phyloP scores from a whole-genome alignment of 495 filamentous ascomycete genomes.

The Neurospora tetraspora region DNA sequence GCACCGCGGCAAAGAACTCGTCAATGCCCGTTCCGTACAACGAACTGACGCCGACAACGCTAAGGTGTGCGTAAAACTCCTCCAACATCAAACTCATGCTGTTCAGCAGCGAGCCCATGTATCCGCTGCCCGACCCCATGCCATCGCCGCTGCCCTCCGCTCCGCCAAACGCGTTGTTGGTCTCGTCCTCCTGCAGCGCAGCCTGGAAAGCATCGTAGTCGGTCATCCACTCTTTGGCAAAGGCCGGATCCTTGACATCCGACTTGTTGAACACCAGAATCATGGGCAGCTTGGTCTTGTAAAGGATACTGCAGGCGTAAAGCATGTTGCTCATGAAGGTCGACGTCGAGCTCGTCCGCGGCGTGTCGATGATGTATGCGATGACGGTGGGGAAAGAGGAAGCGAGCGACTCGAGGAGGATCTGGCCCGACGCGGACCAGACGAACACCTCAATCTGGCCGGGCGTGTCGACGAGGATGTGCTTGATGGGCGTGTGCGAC shows the following conservation, averaged over 20 bases:
- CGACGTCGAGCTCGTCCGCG: conserved; percentile 78
- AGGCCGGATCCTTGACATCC: conserved; percentile 80
- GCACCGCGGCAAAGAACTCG: conserved; percentile 84
- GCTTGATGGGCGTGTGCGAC: conserved; percentile 54
- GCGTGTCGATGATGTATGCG: conserved; percentile 95
- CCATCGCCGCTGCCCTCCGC: conserved; percentile 54
- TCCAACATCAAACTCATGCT: conserved; percentile 97
- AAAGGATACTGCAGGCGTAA: conserved; percentile 94
- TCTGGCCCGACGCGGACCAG: conserved; percentile 88
- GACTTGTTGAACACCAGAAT: conserved; percentile 98
- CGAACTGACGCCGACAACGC: conserved; percentile 82
- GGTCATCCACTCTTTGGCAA: conserved; percentile 99
- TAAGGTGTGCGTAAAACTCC: conserved; percentile 91
- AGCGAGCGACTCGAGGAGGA: conserved; percentile 86
- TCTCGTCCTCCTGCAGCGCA: conserved; percentile 71
- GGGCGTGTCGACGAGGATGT: conserved; percentile 89
- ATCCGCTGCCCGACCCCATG: conserved; percentile 61
- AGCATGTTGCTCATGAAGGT: conserved; percentile 99
- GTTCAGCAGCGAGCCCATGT: conserved; percentile 94
- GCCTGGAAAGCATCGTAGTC: conserved; percentile 94
- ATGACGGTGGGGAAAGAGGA: conserved; percentile 92
- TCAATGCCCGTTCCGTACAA: conserved; percentile 88
- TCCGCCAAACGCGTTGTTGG: conserved; percentile 64
- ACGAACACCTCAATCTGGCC: conserved; percentile 99
- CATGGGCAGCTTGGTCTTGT: conserved; percentile 98